Evolutionary conservation across 202 grass and related monocot species (phyloP).

Genomic region (Musa balbisiana): DNA sequence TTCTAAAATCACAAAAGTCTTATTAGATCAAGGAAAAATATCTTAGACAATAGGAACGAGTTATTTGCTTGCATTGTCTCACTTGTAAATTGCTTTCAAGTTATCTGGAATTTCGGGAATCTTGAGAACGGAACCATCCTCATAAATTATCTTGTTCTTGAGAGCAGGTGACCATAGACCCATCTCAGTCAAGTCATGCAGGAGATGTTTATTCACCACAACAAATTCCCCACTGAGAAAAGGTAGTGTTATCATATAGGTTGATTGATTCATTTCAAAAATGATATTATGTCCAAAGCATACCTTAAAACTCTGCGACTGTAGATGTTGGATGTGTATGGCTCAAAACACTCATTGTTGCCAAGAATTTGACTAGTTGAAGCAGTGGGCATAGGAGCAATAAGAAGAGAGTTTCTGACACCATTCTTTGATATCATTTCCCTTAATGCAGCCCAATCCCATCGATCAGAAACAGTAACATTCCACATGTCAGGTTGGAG

Average conservation of each 20-base stretch:
- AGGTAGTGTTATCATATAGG: conserved; percentile 28
- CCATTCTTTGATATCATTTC: conserved; percentile 70
- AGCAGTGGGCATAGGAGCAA: conserved; percentile 98
- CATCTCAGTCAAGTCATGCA: conserved; percentile 97
- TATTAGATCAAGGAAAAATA: neutral
- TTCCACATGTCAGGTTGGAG: conserved; percentile 97
- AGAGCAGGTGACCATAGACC: conserved; percentile 68
- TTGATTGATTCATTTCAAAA: neutral
- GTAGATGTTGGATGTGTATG: conserved; percentile 97
- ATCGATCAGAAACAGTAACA: conserved; percentile 57
- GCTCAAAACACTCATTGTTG: conserved; percentile 97
- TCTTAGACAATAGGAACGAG: neutral
- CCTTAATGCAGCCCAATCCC: conserved; percentile 72
- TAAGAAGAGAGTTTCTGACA: conserved; percentile 84
- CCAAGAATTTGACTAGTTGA: conserved; percentile 99
- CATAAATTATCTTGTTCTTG: conserved; percentile 92
- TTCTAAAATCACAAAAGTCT: conserved; percentile 33
- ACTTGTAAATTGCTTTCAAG: conserved; percentile 97
- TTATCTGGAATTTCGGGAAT: conserved; percentile 72
- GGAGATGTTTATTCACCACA: conserved; percentile 96
- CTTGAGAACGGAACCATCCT: conserved; percentile 85
- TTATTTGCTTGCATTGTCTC: conserved; percentile 17
- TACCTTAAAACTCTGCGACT: conserved; percentile 84
- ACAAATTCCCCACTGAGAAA: conserved; percentile 81
- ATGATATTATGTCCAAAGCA: conserved; percentile 10